A percentile compares a stretch with the other conserved stretches of the same genome.
Evolutionary conservation across 257 asterid genomes (phyloP).

Genomic region (Dorcoceras hygrometricum): DNA sequence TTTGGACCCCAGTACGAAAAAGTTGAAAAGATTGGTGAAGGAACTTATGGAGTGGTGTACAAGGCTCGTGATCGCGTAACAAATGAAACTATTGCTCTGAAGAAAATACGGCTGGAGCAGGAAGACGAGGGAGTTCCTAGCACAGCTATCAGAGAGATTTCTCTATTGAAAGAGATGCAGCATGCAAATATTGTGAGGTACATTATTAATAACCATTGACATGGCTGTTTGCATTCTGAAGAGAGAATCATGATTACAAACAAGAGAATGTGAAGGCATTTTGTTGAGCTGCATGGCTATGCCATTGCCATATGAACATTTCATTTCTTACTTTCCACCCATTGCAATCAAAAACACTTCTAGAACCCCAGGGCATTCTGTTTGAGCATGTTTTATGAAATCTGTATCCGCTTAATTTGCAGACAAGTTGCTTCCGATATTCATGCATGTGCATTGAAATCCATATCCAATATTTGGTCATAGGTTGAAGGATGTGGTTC

Average conservation of each 20-base stretch:
- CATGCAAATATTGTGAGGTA: constrained; percentile 93
- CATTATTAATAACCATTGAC: background rate
- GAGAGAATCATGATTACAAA: constrained; percentile 9
- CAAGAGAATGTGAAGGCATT: constrained; percentile 10
- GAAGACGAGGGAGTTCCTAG: constrained; percentile 99
- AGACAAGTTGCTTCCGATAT: constrained; percentile 11
- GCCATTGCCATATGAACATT: constrained; percentile 5
- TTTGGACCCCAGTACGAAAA: constrained; percentile 66
- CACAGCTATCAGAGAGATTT: constrained; percentile 94
- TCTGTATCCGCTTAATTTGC: background rate
- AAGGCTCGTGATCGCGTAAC: constrained; percentile 87
- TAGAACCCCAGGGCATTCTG: constrained; percentile 3
- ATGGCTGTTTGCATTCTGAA: constrained; percentile 12
- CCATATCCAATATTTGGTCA: constrained; percentile 18
- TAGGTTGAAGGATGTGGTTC: constrained; percentile 99
- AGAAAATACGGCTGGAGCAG: constrained; percentile 95
- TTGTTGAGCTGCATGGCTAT: constrained; percentile 9
- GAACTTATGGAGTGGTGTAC: constrained; percentile 97
- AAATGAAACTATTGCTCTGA: constrained; percentile 88
- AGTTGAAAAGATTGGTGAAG: constrained; percentile 97
- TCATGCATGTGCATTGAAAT: constrained; percentile 2
- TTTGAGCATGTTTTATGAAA: constrained; percentile 19
- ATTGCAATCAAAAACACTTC: background rate
- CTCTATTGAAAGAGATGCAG: constrained; percentile 94
- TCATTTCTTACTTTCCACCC: background rate